Base-by-base conservation (phyloP, 208 protist species). In the Leishmania martiniquensis region DNA sequence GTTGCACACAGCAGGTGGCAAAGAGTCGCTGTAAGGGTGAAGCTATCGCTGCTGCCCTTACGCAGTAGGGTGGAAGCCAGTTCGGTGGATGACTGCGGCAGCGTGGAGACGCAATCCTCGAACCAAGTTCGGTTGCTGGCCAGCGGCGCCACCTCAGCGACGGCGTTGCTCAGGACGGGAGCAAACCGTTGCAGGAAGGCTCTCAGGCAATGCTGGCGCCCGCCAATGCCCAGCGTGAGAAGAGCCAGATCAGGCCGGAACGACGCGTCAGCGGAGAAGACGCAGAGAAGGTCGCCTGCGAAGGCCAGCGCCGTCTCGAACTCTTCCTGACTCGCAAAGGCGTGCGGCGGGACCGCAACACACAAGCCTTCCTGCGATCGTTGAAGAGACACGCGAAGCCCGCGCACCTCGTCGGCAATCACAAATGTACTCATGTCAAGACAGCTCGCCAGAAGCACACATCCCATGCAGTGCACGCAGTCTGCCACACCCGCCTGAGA, bases 221-320 rank as follows among this genome's bases (percentile, higher is more conserved):
- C 76, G 29, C 85, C 60, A 29, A 91, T 37, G 32, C 84, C 42
- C 37, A 95, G 81, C 17, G 89, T 62, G 63, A 92, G 71, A 9
- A 96, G 62, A 3, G 90, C 87, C 39, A 91, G 45, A 65, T 81
- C 86, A 1, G 83, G 85, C 2, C 78, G 76, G 49, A 84, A 82
- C 5, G 78, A 79, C 22, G 72, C 80, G 47, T 90, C 86, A 0
- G 76, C 80, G 12, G 88, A 77, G 32, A 79, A 60, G 15, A 90
- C 80, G 75, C 83, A 89, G 25, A 97, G 85, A 12, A 97, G 59
- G 71, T 97, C 93, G 2, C 84, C 83, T 15, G 93, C 89, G 57
- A 96, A 69, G 65, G 81, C 80, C 20, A 97, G 83, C 4, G 89
- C 89, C 7, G 55, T 78, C 29, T 95, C 88, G 71, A 94, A 95